Conservation (phyloP, 2,329 filamentous ascomycete species). For the Aspergillus glaucus region DNA sequence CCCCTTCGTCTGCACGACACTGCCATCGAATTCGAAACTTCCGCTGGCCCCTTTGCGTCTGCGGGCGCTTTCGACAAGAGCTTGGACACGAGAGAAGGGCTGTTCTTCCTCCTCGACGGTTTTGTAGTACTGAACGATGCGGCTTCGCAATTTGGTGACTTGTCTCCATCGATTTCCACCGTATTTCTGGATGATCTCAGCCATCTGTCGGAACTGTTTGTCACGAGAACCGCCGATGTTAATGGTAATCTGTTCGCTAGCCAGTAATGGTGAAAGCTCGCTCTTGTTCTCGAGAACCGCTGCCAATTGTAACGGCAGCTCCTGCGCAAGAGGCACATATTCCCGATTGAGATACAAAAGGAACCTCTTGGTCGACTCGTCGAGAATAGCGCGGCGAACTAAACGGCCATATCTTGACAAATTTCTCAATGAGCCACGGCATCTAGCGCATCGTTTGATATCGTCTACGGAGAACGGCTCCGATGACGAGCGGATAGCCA, state of each 20-base stretch:
- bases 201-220: conserved; percentile 20
- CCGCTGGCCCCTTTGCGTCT: conserved; percentile 18
- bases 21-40: conserved; percentile 19
- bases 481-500: conserved; percentile 21
- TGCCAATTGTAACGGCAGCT: conserved; percentile 20
- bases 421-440: conserved; percentile 53
- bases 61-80: conserved; percentile 28
- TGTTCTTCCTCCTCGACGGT: conserved; percentile 34
- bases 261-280: background rate
- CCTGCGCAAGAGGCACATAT: conserved; percentile 36
- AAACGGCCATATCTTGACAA: conserved; percentile 58
- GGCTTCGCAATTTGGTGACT: conserved; percentile 21
- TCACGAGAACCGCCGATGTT: conserved; percentile 10
- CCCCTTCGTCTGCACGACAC: conserved; percentile 32
- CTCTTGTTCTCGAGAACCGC: conserved; percentile 16
- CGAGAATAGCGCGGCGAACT: conserved; percentile 53
- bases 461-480: conserved; percentile 47
- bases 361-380: conserved; percentile 60
- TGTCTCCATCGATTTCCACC: conserved; percentile 17
- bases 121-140: conserved; percentile 24
- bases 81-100: conserved; percentile 31
- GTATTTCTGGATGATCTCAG: conserved; percentile 12
- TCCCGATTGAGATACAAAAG: conserved; percentile 47
- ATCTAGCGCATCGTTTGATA: conserved; percentile 53
- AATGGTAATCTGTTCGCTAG: conserved; percentile 1